Conservation (phyloP, 305 asterid genomes). For the Ilex paraguariensis region DNA sequence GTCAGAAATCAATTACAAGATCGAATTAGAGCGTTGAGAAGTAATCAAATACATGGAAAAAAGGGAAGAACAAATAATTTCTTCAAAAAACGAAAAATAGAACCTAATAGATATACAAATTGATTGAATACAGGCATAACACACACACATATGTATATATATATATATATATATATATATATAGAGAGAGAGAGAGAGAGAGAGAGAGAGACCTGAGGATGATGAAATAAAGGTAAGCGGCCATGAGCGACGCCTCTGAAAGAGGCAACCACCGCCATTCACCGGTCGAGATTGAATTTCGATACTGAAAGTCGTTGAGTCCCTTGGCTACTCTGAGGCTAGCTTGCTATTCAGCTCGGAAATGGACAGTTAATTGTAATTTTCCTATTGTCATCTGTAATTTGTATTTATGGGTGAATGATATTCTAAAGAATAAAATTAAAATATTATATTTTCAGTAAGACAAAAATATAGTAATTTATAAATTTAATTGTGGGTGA, state of each 20-base stretch:
- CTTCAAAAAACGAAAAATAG: neutral
- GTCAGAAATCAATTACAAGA: neutral
- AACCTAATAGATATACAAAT: neutral
- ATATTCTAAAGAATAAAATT: neutral
- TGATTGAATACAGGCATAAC: neutral
- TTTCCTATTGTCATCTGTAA: too few species aligned
- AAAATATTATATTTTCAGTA: neutral
- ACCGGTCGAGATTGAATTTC: neutral
- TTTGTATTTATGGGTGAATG: neutral
- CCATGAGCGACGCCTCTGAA: constrained; percentile 43
- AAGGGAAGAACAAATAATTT: neutral
- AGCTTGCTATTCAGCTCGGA: neutral
- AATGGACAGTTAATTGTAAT: neutral
- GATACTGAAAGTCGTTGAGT: too few species aligned
- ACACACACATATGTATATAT: neutral
- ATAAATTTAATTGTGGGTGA: too few species aligned
- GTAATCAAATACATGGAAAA: too few species aligned
- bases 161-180: neutral
- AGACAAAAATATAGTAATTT: neutral
- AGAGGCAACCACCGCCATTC: constrained; percentile 56
- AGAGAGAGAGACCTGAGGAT: constrained; percentile 38
- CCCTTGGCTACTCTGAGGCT: too few species aligned
- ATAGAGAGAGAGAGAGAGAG: neutral
- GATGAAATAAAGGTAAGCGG: constrained; percentile 41
- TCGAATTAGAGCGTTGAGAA: neutral